Base-by-base conservation (phyloP, 2,329 filamentous ascomycete species). In the Stagonosporopsis chrysanthemi region DNA sequence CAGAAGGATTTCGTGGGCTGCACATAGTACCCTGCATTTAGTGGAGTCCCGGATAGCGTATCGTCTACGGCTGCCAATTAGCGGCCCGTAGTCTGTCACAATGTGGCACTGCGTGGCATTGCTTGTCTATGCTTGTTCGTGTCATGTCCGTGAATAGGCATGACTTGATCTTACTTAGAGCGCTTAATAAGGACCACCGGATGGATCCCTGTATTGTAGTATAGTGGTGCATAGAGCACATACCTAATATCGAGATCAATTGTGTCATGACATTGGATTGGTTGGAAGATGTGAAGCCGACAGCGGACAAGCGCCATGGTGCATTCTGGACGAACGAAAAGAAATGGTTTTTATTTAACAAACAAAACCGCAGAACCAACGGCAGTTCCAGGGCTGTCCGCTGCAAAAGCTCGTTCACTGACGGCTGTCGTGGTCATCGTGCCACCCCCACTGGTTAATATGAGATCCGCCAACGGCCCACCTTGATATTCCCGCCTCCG, bases 11-110 rank as follows among this genome's bases (percentile, higher is more conserved):
- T 59, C 38, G 24, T 58, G 47, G 56, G 43, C 56, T 54, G 50
- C 46, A 46, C 33, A 51, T 39, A 24, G 28, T 26, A 42, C 42
- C 43, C 38, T 47, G 53, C 44, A 62, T 65, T 47, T 29, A 49
- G 55, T 46, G 63, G 56, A 61, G 56, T 63, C 62, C 47, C 62
- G 63, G 60, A 66, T 69, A 60, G 62, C 60, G 54, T 56, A 59
- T 52, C 55, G 36, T 36, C 42, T 46, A 47, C 35, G 47, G 54
- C 43, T 45, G 56, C 60, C 54, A 52, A 57, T 57, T 52, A 43
- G 48, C 31, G 33, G 48, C 54, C 24, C 38, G 54, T 43, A 44
- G 26, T 42, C 38, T 48, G 54, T 48, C 54, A 57, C 48, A 15
- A 43, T 7, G 31, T 44, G 52, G 52, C 54, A 52, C 38, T 48